Evolutionary conservation across 371 early-diverging fungal genomes (phyloP), one percentile per base, ranked within the genome.

Genomic region (Rhizomucor pusillus): DNA sequence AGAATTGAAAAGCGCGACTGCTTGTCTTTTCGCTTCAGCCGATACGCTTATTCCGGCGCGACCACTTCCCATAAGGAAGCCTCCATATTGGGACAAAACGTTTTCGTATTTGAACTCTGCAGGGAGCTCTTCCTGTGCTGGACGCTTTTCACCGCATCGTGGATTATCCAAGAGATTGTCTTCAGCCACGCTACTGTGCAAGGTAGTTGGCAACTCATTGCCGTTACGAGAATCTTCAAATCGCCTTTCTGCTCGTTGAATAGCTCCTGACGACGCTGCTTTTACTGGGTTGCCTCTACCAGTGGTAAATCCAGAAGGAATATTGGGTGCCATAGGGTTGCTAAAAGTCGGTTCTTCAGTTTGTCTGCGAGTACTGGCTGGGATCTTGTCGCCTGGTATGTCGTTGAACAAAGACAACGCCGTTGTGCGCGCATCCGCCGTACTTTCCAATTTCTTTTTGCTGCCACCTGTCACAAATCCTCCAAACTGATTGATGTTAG

Each of bases 1-100:
- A 11, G 43, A 11, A 29, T 57, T 58, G 19, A 73, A 56, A 12
- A 68, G 12, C 0, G 56, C 39, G 1, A 63, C 34, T 16, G 73
- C 73, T 50, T 54, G 62, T 54, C 50, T 47, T 41, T 59, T 72
- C 6, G 68, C 63, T 37, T 56, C 56, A 10, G 43, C 53, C 7
- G 69, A 68, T 23, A 68, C 60, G 3, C 37, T 33, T 1, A 58
- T 50, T 3, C 24, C 23, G 7, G 50, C 43, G 14, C 48, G 52
- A 20, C 57, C 47, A 16, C 33, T 56, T 10, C 53, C 67, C 19
- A 36, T 65, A 10, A 34, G 48, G 41, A 73, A 63, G 14, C 72
- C 72, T 9, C 65, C 69, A 56, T 55, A 67, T 14, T 58, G 22
- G 1, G 55, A 47, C 7, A 67, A 18, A 1, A 56, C 39, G 10